Evolutionary conservation across 352 stramenopile genomes (phyloP), one percentile per base, ranked within the genome.

Genomic region (Globisporangium sylvaticum): DNA sequence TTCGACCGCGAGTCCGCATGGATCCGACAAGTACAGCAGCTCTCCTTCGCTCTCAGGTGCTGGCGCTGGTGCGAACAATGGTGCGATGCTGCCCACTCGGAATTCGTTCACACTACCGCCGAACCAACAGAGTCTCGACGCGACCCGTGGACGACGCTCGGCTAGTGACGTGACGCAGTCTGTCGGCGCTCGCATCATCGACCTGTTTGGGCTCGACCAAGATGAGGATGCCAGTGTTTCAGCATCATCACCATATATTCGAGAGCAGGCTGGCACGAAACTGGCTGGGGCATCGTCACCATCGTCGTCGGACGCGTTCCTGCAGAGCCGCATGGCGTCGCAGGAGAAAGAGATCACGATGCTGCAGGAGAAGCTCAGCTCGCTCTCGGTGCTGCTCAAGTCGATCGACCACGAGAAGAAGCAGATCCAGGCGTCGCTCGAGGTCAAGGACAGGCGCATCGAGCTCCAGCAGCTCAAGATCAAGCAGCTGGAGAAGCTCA

Each of bases 371-470:
- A 94, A 94, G 48, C 61, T 93, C 22, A 73, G 74, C 1, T 86
- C 83, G 0, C 68, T 91, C 42, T 88, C 84, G 4, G 76, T 92
- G 50, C 67, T 88, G 29, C 56, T 92, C 1, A 88, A 88, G 64
- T 64, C 81, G n/a, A 74, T 75, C 1, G 82, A 89, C 2, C 80
- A 91, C 42, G 84, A 94, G 52, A 90, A 87, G n/a, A 68, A 71
- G 12, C 76, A 84, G 44, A 55, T 92, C 2, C 55, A 65, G 2
- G 72, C 75, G n/a, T 77, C 82, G 0, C 55, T 94, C 1, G 84
- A 91, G 60, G 76, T 92, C 3, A 94, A 93, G 65, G 81, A 94
- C 48, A 86, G 80, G 39, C 84, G 87, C 7, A 91, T 92, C 9
- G 84, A 92, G 46, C 69, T 78, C 1, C 83, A 91, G 27, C 80